Evolutionary conservation across 495 filamentous ascomycete species (phyloP), one percentile per base, ranked within the genome.

Genomic region (Daldinia bambusicola): DNA sequence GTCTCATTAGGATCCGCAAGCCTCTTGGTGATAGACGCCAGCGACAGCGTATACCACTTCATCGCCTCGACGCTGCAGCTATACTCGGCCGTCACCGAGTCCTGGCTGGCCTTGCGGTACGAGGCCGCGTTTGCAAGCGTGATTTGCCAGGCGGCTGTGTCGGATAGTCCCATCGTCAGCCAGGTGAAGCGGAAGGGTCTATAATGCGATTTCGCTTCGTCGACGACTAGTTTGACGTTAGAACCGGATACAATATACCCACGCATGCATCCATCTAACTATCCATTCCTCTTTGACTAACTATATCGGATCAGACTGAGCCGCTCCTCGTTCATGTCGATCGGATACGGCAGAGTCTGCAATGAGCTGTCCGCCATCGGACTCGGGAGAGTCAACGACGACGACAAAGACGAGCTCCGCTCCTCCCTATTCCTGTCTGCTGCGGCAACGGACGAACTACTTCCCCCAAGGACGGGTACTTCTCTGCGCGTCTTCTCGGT

Each of bases 21-120:
- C 43, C 75, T 71, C 26, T 59, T 71, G 2, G 63, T 63, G 18
- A 74, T 52, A 0, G 72, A 75, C n/a, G 58, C 45, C 13, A 77
- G 50, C 30, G 72, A 77, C 34, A 66, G 38, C 18, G 72, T 73
- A 18, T 77, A 75, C 75, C 69, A 77, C 38, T 67, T 75, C 69
- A 75, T 66, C 9, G 75, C 69, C 18, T 77, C 69, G 37, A 38
- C 22, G 36, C 53, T 60, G 6, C 67, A 45, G 14, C 10, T 56
- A 45, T 37, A 69, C 32, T 77, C 69, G 13, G 60, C 38, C 6
- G 66, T 66, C 18, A 38, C 22, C 6, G 61, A 22, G 1, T 55
- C 67, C 13, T 7, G 14, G 22, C 30, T 58, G 9, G 52, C 18
- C 2, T 32, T 41, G 20, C 63, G 66, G 30, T 63, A 61, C 20